Evolutionary conservation across 805 yeast genomes (phyloP), one percentile per base, ranked within the genome.

Genomic region (Jamesozyma gamospora): DNA sequence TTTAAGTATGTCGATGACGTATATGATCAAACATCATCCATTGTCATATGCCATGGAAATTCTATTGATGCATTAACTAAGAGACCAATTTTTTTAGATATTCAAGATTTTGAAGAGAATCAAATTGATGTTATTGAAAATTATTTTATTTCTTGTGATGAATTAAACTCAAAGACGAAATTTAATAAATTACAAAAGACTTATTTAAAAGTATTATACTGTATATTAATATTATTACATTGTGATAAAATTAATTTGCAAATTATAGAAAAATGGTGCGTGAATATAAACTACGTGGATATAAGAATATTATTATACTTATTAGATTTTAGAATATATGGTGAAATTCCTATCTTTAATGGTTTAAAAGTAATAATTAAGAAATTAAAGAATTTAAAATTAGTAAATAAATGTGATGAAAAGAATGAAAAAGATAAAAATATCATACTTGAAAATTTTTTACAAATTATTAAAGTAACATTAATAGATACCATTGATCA

Each of bases 331-430:
- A 36, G 49, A 14, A 34, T 53, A 1, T 51, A 44, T 40, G 64
- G 63, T 1, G 57, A 55, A 17, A 32, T 57, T 3, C 59, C 63
- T 62, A 41, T 51, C 13, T 51, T 41, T 36, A 49, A 53, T 32
- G 64, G 64, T 1, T 44, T 61, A 15, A 30, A 45, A 11, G 42
- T 41, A 11, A 44, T 53, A 11, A 35, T 54, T 1, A 30, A 41
- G 6, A 52, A 50, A 28, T 40, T 58, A 9, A 56, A 56, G 28
- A 28, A 43, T 11, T 41, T 61, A 15, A 56, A 55, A 30, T 26
- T 61, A 13, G 35, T 45, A 14, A 46, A 57, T 38, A 60, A 58
- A 36, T 5, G 24, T 24, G 12, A n/a, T 50, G 10, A 13, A 1
- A 16, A 19, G 4, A 28, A 21, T 13, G 28, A 32, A 11, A 16